Percentiles rank a stretch among this genome's conserved stretches.
phyloP scores from a whole-genome alignment of 1,284 basidiomycete species.

The Chalciporus piperatoides region DNA sequence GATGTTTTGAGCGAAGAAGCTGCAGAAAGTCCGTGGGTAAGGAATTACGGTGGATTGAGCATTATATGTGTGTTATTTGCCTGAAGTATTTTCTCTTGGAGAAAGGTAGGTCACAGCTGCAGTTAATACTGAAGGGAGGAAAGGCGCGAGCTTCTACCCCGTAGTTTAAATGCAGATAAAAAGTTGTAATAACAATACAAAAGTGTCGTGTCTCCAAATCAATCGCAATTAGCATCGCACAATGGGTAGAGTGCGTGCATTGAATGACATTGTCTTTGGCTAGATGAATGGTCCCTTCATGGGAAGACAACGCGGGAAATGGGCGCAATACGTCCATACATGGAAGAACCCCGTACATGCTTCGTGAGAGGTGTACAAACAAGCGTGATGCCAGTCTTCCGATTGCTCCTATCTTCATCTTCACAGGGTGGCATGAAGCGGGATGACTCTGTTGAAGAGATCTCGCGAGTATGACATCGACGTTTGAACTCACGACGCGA shows the following conservation, averaged over 20 bases:
- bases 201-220: too few relatives aligned
- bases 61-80: too few relatives aligned
- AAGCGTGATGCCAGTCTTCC: not conserved
- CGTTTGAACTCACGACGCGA: slow-evolving; percentile 22
- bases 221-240: too few relatives aligned
- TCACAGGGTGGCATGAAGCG: slow-evolving; percentile 10
- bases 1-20: too few relatives aligned
- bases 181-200: too few relatives aligned
- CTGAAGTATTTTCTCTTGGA: too few relatives aligned
- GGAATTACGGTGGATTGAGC: too few relatives aligned
- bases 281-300: slow-evolving; percentile 14
- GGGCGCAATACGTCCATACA: slow-evolving; percentile 13
- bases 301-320: slow-evolving; percentile 29
- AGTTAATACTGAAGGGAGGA: too few relatives aligned
- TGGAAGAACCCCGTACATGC: slow-evolving; percentile 21
- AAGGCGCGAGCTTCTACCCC: too few relatives aligned
- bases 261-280: slow-evolving; percentile 20
- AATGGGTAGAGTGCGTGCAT: slow-evolving; percentile 3
- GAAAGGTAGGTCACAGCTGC: too few relatives aligned
- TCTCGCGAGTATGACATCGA: slow-evolving; percentile 1
- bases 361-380: slow-evolving; percentile 13
- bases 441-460: not conserved
- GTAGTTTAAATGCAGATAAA: too few relatives aligned
- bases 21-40: too few relatives aligned
- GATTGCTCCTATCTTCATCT: slow-evolving; percentile 11